Evolutionary conservation across 805 yeast genomes (phyloP), one percentile per base, ranked within the genome.

Genomic region (Nakazawaea ambrosiae): DNA sequence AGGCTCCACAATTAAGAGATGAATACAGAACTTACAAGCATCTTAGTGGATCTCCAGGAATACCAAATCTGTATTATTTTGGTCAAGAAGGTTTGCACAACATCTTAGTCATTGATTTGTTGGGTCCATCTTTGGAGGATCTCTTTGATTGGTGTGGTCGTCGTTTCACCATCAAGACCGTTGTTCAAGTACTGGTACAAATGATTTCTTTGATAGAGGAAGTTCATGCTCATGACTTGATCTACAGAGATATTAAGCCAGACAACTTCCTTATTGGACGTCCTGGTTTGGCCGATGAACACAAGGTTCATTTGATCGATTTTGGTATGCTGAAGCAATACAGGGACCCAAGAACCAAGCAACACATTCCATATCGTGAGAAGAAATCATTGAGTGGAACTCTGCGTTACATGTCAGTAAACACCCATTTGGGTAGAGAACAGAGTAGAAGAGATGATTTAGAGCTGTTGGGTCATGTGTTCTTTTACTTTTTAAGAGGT

Each of bases 251-350:
- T 61, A 92, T 92, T 60, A 92, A 92, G 60, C 98, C 98, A 1
- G 98, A 92, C 59, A 92, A 92, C 65, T 92, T 92, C 50, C 69
- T 92, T 47, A 86, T 92, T 51, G 97, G 97, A 14, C 77, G 88
- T 53, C 94, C 92, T 10, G 83, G 81, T 31, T 72, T 87, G 29
- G 77, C 84, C 12, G 84, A 85, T 50, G 95, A 89, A 41, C 88
- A 89, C 56, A 71, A 73, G 41, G 85, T 92, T 36, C 88, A 86
- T 61, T 70, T 92, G 45, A 95, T 92, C 39, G 98, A 92, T 63
- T 92, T 92, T 57, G 98, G 98, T 46, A 92, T 92, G 97, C 97
- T 97, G 22, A 92, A 92, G 61, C 94, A 86, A 55, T 92, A 89
- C 63, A 78, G 97, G 56, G 98, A 92, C 64, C 97, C 97, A 37